Conservation (phyloP, 1,284 basidiomycete species). For the Wallemia mellicola region DNA sequence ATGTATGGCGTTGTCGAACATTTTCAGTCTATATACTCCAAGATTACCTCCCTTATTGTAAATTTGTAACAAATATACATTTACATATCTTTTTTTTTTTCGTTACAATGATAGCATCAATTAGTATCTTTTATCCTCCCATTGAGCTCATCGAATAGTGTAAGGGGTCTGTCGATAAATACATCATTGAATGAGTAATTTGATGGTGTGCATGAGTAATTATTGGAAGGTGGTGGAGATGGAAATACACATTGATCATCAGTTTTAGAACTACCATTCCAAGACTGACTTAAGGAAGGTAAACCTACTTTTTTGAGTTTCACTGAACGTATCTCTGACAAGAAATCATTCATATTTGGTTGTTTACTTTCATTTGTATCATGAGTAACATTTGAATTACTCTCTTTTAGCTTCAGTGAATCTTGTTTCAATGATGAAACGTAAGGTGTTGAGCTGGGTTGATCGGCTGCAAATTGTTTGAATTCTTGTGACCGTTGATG, state of each 20-base stretch:
- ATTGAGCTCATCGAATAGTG: background rate
- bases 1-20: no score
- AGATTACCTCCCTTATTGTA: no score
- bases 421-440: background rate
- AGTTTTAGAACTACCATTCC: background rate
- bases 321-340: background rate
- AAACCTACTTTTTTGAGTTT: background rate
- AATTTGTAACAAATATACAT: background rate
- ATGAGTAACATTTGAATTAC: background rate
- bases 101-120: no score
- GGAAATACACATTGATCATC: background rate
- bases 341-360: background rate
- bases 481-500: background rate
- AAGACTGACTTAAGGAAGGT: background rate
- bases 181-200: background rate
- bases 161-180: background rate
- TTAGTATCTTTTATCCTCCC: background rate
- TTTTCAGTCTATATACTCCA: no score
- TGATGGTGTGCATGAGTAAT: background rate
- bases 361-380: background rate
- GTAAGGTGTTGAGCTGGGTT: background rate
- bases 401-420: background rate
- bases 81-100: background rate
- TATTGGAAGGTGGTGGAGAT: background rate
- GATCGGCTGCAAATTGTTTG: background rate